Conservation (phyloP, 306 rosid species). For the Cicer judaicum region DNA sequence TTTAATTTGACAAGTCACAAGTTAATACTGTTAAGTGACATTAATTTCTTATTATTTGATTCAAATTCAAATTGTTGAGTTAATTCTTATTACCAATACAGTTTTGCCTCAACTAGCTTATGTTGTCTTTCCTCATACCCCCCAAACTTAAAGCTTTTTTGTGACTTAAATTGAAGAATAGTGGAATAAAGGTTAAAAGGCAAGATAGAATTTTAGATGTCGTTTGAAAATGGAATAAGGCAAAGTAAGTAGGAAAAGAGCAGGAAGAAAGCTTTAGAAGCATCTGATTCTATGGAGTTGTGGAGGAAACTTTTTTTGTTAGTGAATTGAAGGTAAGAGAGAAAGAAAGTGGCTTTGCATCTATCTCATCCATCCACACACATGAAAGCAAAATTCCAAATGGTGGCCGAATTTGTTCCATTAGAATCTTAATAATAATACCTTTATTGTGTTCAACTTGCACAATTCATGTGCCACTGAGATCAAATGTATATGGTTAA, state of each 20-base stretch:
- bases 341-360: conserved; percentile 60
- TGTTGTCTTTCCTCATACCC: not conserved
- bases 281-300: conserved; percentile 66
- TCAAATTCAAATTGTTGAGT: not conserved
- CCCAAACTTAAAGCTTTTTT: not conserved
- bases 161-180: conserved; percentile 8
- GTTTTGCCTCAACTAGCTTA: not conserved
- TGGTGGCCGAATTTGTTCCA: conserved; percentile 67
- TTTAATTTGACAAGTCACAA: not conserved
- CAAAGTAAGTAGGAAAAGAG: conserved; percentile 46
- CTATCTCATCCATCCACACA: conserved; percentile 52
- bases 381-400: conserved; percentile 54
- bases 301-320: conserved; percentile 40
- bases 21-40: not conserved
- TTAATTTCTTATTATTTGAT: not conserved
- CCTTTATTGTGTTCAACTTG: conserved; percentile 43
- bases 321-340: conserved; percentile 36
- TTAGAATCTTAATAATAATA: conserved; percentile 53
- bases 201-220: conserved; percentile 38
- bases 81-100: not conserved
- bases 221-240: conserved; percentile 33
- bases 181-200: conserved; percentile 5
- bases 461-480: conserved; percentile 35
- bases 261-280: conserved; percentile 54
- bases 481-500: not conserved